Base-by-base conservation (phyloP, 495 filamentous ascomycete species). In the Darksidea phi region DNA sequence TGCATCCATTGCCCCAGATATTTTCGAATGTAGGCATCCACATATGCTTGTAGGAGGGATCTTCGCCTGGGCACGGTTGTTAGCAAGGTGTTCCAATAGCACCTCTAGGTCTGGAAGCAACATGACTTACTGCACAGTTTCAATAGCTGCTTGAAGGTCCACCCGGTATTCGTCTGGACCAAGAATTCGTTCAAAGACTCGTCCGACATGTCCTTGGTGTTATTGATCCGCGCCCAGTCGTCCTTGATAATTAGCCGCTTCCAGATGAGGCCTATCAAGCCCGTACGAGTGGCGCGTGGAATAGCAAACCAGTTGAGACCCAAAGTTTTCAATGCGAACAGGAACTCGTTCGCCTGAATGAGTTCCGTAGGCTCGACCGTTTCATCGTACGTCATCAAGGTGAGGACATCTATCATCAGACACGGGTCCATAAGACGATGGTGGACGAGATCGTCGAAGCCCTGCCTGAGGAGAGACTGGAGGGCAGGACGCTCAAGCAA, bases 321-420 rank as follows among this genome's bases (percentile, higher is more conserved):
- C 7, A 93, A 79, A 0, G 87, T 85, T 41, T 82, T 78, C 47
- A 95, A 76, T 41, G 91, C 90, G 25, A 86, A 72, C 68, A 83
- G 87, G 69, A 91, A 95, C 54, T 76, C 72, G 8, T 64, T 25
- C 0, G 69, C 67, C 17, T 55, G n/a, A 18, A 69, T 48, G 5
- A 80, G 74, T 10, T 72, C 67, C 24, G 11, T 52, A n/a, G 54
- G 57, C 24, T 68, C 61, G 32, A 56, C 42, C 41, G 34, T 34
- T 12, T 49, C 28, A 73, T 57, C 53, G 42, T 59, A 37, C 41
- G 82, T 77, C 24, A 89, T 84, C 25, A 97, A 75, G 0, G 91
- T 96, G 41, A 98, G 80, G 8, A 93, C 68, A 74, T 98, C 91
- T 36, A 95, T 83, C 15, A 97, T 76, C 41, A 82, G 78, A 18